Evolutionary conservation across 2,329 filamentous ascomycete genomes (phyloP), one percentile per base, ranked within the genome.

Genomic region (Neurospora crassa): DNA sequence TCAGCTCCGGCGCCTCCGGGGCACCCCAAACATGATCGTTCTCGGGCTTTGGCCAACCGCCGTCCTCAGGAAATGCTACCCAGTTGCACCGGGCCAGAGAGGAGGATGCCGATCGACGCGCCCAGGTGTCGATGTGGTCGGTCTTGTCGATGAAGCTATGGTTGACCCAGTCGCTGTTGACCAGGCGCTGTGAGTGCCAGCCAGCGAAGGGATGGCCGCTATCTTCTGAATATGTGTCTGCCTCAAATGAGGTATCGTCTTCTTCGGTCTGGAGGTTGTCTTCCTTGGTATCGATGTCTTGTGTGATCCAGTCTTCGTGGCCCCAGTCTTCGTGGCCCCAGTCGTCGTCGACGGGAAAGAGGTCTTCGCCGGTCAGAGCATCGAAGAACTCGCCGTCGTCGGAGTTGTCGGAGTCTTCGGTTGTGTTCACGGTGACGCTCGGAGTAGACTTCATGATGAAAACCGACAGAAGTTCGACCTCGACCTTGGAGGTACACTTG

Each of bases 41-140:
- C 14, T 34, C 0, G 1, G 47, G 47, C 7, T 59, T 59, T 0
- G 47, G 24, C 47, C 47, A 59, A 18, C 1, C 7, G 14, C 1
- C 7, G 14, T 2, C 7, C 3, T 16, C 47, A 1, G 24, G 14
- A 18, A 18, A 34, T 3, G 5, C 14, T 0, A 0, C 4, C 47
- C 47, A 59, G 7, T 1, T 59, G 47, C 47, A 59, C 6, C 24
- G 6, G 14, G 47, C 12, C 24, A 59, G 24, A 18, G 29, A 29
- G 29, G 12, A 4, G 3, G 16, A 59, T 5, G 29, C 20, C 0
- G 47, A 16, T 6, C 18, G 47, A 0, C 47, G 47, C 3, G 14
- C 12, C 47, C 47, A 59, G 14, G 14, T 16, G 14, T 59, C 47
- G 0, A 59, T 59, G 3, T 24, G 47, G 1, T 59, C 47, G 0